Percentiles rank a stretch among this genome's conserved stretches.
These are phyloP conservation scores for Wallacemonas sp. DNA, from an alignment of 208 protist genomes.

Conservation along the genomic window DNA sequence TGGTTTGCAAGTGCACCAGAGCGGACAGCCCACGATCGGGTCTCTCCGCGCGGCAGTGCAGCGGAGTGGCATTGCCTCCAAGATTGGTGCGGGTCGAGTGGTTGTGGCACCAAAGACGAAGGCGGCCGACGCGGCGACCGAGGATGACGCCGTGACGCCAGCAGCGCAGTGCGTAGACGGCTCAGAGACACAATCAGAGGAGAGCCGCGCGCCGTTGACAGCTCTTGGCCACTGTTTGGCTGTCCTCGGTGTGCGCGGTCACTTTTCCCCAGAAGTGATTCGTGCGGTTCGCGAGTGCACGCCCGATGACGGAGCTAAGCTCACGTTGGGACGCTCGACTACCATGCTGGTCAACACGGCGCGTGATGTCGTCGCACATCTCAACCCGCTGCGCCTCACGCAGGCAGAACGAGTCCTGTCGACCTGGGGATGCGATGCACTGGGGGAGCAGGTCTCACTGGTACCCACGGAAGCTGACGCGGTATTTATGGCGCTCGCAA, in stretches of 20 bases:
- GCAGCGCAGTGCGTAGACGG: no score
- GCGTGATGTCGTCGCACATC: slow-evolving; percentile 24
- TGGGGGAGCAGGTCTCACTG: not conserved
- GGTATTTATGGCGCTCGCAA: slow-evolving; percentile 41
- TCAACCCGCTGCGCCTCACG: slow-evolving; percentile 44
- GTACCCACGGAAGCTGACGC: slow-evolving; percentile 15
- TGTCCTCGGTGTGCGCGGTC: slow-evolving; percentile 66
- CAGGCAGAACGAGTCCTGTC: slow-evolving; percentile 41
- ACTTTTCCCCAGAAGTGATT: slow-evolving; percentile 58
- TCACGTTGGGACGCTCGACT: slow-evolving; percentile 54
- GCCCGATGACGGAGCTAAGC: slow-evolving; percentile 33
- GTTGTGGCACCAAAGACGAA: not conserved
- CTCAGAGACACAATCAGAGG: no score
- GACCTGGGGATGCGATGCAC: slow-evolving; percentile 8
- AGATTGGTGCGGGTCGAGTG: slow-evolving; percentile 21
- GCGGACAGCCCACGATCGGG: slow-evolving; percentile 21
- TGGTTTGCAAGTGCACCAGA: slow-evolving; percentile 25
- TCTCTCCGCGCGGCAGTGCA: slow-evolving; percentile 43
- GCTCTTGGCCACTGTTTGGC: slow-evolving; percentile 74
- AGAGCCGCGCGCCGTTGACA: slow-evolving; percentile 19
- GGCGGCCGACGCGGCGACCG: not conserved
- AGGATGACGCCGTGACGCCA: not conserved
- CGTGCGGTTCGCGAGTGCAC: slow-evolving; percentile 30
- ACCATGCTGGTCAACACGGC: slow-evolving; percentile 39
- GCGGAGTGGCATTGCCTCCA: slow-evolving; percentile 17